Evolutionary conservation across 805 yeast species (phyloP).

Genomic region (Diddensiella caesifluorescens): DNA sequence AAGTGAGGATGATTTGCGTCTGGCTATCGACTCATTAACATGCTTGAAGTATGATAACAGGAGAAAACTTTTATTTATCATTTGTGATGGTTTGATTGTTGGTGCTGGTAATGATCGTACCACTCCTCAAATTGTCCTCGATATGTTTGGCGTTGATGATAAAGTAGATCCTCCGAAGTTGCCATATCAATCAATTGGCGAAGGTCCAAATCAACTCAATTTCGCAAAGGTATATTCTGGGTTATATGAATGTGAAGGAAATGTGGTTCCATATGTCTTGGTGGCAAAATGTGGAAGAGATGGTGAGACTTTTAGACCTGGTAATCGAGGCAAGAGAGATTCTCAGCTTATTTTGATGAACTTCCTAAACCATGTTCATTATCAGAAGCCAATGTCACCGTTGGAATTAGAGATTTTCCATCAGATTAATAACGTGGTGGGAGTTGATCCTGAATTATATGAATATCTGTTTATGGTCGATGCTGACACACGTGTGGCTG

Average conservation of each 20-base stretch:
- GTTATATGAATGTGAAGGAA: slow-evolving; percentile 50
- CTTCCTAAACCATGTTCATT: slow-evolving; percentile 54
- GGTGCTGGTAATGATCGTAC: slow-evolving; percentile 55
- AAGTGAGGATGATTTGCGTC: slow-evolving; percentile 48
- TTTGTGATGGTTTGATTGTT: slow-evolving; percentile 57
- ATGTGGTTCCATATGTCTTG: slow-evolving; percentile 47
- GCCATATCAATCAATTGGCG: slow-evolving; percentile 56
- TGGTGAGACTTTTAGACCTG: slow-evolving; percentile 44
- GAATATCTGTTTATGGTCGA: slow-evolving; percentile 55
- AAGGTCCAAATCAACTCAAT: slow-evolving; percentile 53
- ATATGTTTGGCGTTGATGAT: slow-evolving; percentile 40
- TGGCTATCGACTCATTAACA: slow-evolving; percentile 54
- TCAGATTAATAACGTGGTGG: slow-evolving; percentile 52
- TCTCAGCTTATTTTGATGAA: slow-evolving; percentile 56
- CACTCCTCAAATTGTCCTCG: slow-evolving; percentile 51
- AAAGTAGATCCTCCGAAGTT: slow-evolving; percentile 46
- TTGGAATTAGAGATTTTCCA: slow-evolving; percentile 51
- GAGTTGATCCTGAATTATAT: slow-evolving; percentile 55
- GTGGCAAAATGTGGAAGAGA: slow-evolving; percentile 56
- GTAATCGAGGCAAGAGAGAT: slow-evolving; percentile 63
- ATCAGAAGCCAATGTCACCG: slow-evolving; percentile 54
- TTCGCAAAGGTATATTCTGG: slow-evolving; percentile 62
- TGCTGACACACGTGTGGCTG: slow-evolving; percentile 55
- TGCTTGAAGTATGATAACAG: slow-evolving; percentile 52
- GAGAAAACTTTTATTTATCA: slow-evolving; percentile 48